Percentiles rank a stretch among this genome's conserved stretches.
phyloP scores from a whole-genome alignment of 1,284 basidiomycete genomes.

The Amylostereum areolatum region DNA sequence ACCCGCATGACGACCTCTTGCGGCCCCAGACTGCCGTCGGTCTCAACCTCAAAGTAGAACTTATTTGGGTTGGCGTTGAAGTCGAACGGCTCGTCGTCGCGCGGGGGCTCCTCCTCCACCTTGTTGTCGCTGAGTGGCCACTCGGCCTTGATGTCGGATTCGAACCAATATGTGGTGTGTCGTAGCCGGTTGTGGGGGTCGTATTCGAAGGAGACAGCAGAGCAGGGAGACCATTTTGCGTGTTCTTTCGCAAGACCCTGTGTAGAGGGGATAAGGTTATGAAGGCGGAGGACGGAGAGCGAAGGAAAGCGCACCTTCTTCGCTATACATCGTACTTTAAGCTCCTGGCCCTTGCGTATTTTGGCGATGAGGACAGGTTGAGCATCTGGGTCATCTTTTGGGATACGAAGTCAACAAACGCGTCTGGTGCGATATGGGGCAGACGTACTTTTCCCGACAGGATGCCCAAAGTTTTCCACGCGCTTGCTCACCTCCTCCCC shows the following conservation, averaged over 20 bases:
- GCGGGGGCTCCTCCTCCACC: slow-evolving; percentile 73
- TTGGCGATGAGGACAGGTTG: slow-evolving; percentile 85
- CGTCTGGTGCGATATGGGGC: background rate
- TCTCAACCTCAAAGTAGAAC: slow-evolving; percentile 91
- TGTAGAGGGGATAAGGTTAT: background rate
- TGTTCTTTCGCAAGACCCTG: slow-evolving; percentile 98
- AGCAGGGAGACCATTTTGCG: slow-evolving; percentile 98
- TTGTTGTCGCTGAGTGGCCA: slow-evolving; percentile 84
- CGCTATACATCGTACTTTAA: slow-evolving; percentile 84
- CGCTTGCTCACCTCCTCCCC: slow-evolving; percentile 73
- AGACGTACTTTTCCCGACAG: slow-evolving; percentile 75
- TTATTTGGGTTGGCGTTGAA: slow-evolving; percentile 81
- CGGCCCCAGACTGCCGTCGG: slow-evolving; percentile 83
- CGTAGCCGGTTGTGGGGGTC: slow-evolving; percentile 97
- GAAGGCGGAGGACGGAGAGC: background rate
- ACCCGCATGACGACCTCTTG: slow-evolving; percentile 87
- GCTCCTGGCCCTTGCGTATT: slow-evolving; percentile 90
- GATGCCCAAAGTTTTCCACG: slow-evolving; percentile 74
- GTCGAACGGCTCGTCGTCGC: slow-evolving; percentile 81
- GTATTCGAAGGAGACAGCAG: slow-evolving; percentile 95
- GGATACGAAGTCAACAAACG: background rate
- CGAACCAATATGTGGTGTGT: slow-evolving; percentile 96
- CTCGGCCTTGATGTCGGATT: slow-evolving; percentile 71
- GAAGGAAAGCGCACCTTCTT: slow-evolving; percentile 67
- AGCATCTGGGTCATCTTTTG: slow-evolving; percentile 50